Conservation (phyloP, 768 basidiomycete genomes). For the Mycena sanguinolenta region DNA sequence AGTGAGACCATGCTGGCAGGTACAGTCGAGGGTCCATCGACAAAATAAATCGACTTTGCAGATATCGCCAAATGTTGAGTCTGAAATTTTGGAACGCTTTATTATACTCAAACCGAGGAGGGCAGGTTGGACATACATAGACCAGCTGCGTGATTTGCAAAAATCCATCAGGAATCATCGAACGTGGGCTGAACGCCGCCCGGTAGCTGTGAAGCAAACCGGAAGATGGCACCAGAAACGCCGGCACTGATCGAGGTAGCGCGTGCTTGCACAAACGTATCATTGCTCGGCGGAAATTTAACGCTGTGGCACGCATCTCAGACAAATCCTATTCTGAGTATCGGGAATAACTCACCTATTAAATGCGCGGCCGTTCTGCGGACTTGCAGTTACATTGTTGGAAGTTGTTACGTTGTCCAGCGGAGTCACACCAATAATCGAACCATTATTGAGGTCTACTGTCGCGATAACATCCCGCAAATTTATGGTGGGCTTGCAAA, state of each 20-base stretch:
- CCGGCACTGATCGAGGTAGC: conserved; percentile 61
- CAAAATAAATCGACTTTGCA: conserved; percentile 72
- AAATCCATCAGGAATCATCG: conserved; percentile 62
- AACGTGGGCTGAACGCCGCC: conserved; percentile 61
- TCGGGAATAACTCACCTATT: conserved; percentile 64
- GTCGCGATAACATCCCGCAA: conserved; percentile 58
- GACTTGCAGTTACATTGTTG: conserved; percentile 67
- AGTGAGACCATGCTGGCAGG: conserved; percentile 56
- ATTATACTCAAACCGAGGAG: background rate
- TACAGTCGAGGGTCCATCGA: conserved; percentile 51
- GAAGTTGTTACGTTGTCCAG: conserved; percentile 45
- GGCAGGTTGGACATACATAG: conserved; percentile 57
- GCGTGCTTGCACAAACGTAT: conserved; percentile 65
- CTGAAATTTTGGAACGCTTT: conserved; percentile 42
- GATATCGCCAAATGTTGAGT: conserved; percentile 69
- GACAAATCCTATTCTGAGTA: background rate
- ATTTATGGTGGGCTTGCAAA: conserved; percentile 68
- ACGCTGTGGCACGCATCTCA: conserved; percentile 22
- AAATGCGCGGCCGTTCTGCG: conserved; percentile 61
- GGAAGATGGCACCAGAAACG: conserved; percentile 73
- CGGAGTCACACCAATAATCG: conserved; percentile 53
- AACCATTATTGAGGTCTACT: conserved; percentile 58
- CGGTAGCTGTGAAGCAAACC: conserved; percentile 58
- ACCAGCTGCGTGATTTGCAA: conserved; percentile 61
- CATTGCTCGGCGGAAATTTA: conserved; percentile 37